Conservation (phyloP, 2,329 filamentous ascomycete genomes). For the Hawksworthiomyces lignivorus region DNA sequence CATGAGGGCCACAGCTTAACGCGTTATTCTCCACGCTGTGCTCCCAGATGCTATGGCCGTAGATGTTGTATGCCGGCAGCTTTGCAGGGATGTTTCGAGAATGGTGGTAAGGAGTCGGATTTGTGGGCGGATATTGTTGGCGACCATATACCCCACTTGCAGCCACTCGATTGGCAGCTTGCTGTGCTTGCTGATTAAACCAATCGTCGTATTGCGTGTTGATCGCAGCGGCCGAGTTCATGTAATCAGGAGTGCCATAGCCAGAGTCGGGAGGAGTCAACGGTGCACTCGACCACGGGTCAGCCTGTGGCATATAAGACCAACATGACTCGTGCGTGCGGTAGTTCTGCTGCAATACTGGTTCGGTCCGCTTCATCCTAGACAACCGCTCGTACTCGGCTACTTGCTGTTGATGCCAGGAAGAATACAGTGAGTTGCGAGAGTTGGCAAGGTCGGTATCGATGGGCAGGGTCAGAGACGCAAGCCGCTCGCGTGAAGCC, state of each 20-base stretch:
- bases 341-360: constrained; percentile 26
- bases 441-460: constrained; percentile 31
- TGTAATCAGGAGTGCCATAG: constrained; percentile 53
- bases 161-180: constrained; percentile 31
- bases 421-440: constrained; percentile 31
- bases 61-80: constrained; percentile 33
- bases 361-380: constrained; percentile 33
- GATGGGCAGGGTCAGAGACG: constrained; percentile 40
- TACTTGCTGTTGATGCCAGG: constrained; percentile 48
- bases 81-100: constrained; percentile 35
- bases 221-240: constrained; percentile 45
- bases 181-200: constrained; percentile 39
- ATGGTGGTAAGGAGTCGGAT: constrained; percentile 34
- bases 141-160: constrained; percentile 23
- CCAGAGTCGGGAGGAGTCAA: constrained; percentile 55
- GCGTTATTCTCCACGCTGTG: constrained; percentile 33
- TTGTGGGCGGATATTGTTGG: constrained; percentile 7
- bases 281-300: constrained; percentile 36
- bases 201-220: constrained; percentile 52
- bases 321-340: constrained; percentile 38
- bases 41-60: constrained; percentile 43
- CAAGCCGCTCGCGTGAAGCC: constrained; percentile 41
- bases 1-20: constrained; percentile 38
- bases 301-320: constrained; percentile 25
- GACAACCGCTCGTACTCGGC: constrained; percentile 42